These are phyloP conservation scores for Trypanosoma theileri DNA, from an alignment of 208 protist genomes.

Conservation along the genomic window DNA sequence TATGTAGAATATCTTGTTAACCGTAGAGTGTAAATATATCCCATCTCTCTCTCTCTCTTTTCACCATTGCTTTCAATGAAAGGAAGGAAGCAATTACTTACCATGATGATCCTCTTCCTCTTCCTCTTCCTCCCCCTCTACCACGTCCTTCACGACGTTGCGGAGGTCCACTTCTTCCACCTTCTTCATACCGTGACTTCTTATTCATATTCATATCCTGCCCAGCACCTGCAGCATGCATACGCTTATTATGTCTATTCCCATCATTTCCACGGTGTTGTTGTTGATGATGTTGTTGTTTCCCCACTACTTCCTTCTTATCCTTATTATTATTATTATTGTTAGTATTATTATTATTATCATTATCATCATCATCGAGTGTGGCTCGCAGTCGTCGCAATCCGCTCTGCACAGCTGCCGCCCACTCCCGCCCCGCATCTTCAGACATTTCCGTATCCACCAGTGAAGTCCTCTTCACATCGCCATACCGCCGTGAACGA, in stretches of 20 bases:
- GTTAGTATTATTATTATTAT: conserved; percentile 22
- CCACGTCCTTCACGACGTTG: not conserved
- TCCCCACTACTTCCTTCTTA: not conserved
- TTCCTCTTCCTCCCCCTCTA: conserved; percentile 8
- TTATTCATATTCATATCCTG: not conserved
- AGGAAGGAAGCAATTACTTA: not conserved
- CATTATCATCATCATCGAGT: not conserved
- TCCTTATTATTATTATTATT: conserved; percentile 18
- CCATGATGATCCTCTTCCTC: conserved; percentile 15
- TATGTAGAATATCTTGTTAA: too few relatives aligned
- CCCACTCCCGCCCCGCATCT: conserved; percentile 36
- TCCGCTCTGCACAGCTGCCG: not conserved
- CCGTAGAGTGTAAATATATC: too few relatives aligned
- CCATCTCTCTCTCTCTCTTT: too few relatives aligned
- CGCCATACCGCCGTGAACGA: conserved; percentile 63
- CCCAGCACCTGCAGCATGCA: too few relatives aligned
- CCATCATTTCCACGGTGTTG: too few relatives aligned
- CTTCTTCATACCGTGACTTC: not conserved
- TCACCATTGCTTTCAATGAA: too few relatives aligned
- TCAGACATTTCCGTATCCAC: conserved; percentile 43
- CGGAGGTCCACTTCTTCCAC: not conserved
- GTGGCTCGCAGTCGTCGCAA: not conserved
- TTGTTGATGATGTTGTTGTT: too few relatives aligned
- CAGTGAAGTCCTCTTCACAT: conserved; percentile 53
- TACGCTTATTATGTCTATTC: too few relatives aligned